A percentile compares a stretch with the other conserved stretches of the same genome.
Evolutionary conservation across 106 monocot genomes (phyloP).

Genomic region (Dendrobium officinale): DNA sequence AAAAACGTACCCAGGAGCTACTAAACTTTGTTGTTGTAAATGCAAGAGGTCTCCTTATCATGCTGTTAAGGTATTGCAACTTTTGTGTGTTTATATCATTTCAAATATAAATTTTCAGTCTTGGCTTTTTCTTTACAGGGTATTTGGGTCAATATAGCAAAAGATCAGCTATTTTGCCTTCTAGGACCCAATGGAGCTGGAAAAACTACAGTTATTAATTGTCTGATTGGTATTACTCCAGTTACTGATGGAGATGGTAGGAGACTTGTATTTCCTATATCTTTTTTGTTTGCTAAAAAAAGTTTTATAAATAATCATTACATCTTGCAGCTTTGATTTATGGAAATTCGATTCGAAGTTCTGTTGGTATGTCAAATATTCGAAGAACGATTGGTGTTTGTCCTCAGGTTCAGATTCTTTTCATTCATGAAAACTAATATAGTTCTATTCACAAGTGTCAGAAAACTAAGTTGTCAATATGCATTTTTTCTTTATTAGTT

Average conservation of each 20-base stretch:
- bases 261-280: neutral
- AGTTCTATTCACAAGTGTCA: neutral
- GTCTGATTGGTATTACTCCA: conserved; percentile 89
- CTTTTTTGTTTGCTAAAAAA: neutral
- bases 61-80: conserved; percentile 62
- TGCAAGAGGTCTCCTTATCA: conserved; percentile 65
- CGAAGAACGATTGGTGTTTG: conserved; percentile 85
- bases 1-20: conserved; percentile 78
- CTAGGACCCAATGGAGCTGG: conserved; percentile 97
- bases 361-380: conserved; percentile 81
- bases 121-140: conserved; percentile 33
- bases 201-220: conserved; percentile 87
- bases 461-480: neutral
- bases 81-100: neutral
- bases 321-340: conserved; percentile 65
- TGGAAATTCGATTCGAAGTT: conserved; percentile 72
- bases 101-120: neutral
- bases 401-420: conserved; percentile 57
- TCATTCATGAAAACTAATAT: neutral
- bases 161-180: conserved; percentile 91
- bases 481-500: conserved; percentile 37
- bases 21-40: conserved; percentile 53
- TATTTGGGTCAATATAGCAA: conserved; percentile 78
- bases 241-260: conserved; percentile 88
- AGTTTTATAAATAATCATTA: neutral